phyloP scores from a whole-genome alignment of 2,329 filamentous ascomycete genomes.

The Exophiala oligosperma region DNA sequence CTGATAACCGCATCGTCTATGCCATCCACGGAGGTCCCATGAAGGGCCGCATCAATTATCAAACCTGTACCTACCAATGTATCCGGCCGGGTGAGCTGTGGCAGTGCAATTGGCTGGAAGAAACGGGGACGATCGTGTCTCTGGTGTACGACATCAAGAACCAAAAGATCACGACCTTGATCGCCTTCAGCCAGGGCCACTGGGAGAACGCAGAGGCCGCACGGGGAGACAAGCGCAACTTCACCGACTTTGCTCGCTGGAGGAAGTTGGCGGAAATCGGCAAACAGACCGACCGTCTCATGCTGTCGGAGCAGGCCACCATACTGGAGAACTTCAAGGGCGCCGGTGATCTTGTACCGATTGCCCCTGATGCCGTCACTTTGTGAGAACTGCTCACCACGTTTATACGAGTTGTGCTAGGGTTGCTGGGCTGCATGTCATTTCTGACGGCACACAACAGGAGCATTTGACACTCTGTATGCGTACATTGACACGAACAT shows the following conservation, averaged over 20 bases:
- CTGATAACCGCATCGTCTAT: conserved; percentile 56
- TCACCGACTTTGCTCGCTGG: conserved; percentile 54
- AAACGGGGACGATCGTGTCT: conserved; percentile 59
- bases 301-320: conserved; percentile 1
- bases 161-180: conserved; percentile 51
- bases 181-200: conserved; percentile 58
- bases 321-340: conserved; percentile 1
- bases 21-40: conserved; percentile 62
- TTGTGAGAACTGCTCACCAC: background rate
- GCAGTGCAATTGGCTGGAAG: conserved; percentile 63
- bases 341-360: background rate
- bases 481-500: too few relatives aligned
- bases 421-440: too few relatives aligned
- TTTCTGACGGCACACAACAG: too few relatives aligned
- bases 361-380: background rate
- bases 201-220: conserved; percentile 55
- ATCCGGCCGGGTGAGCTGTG: conserved; percentile 59
- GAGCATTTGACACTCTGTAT: too few relatives aligned
- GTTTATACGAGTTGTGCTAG: too few relatives aligned
- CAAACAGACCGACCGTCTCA: background rate
- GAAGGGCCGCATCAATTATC: conserved; percentile 56
- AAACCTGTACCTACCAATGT: conserved; percentile 54
- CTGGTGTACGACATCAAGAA: conserved; percentile 57
- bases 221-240: conserved; percentile 58
- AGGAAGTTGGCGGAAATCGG: background rate